Evolutionary conservation across 2,329 filamentous ascomycete species (phyloP).

Genomic region (Pestalotiopsis sp.): DNA sequence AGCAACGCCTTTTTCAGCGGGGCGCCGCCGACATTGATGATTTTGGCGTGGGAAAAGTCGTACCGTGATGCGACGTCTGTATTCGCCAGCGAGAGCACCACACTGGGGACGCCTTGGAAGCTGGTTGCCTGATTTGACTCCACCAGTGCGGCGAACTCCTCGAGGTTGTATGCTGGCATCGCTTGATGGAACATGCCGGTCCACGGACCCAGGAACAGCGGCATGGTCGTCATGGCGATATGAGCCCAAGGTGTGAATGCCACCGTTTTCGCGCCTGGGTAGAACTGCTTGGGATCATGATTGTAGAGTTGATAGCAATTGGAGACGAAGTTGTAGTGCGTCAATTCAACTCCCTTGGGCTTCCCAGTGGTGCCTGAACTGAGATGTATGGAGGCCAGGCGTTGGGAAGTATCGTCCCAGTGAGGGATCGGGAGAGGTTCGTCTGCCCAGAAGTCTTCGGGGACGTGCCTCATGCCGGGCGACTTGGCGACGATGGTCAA

Average conservation of each 20-base stretch:
- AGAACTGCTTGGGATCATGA: slow-evolving; percentile 36
- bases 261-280: slow-evolving; percentile 33
- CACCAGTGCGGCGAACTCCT: slow-evolving; percentile 34
- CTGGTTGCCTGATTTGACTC: slow-evolving; percentile 34
- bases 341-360: slow-evolving; percentile 26
- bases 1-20: slow-evolving; percentile 35
- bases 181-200: slow-evolving; percentile 44
- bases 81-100: slow-evolving; percentile 37
- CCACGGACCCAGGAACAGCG: slow-evolving; percentile 43
- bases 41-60: slow-evolving; percentile 37
- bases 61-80: slow-evolving; percentile 33
- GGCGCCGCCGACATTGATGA: slow-evolving; percentile 36
- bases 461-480: slow-evolving; percentile 27
- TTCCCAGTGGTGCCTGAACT: slow-evolving; percentile 27
- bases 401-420: slow-evolving; percentile 31
- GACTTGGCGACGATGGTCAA: slow-evolving; percentile 20
- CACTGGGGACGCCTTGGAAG: slow-evolving; percentile 40
- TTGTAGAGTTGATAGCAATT: slow-evolving; percentile 35
- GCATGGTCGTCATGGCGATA: slow-evolving; percentile 44
- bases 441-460: slow-evolving; percentile 32
- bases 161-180: slow-evolving; percentile 39
- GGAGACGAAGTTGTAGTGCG: slow-evolving; percentile 28
- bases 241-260: slow-evolving; percentile 45
- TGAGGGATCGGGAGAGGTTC: slow-evolving; percentile 35
- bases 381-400: slow-evolving; percentile 39